Conservation (phyloP, 208 protist species). For the Herpetomonas samuelpessoai region DNA sequence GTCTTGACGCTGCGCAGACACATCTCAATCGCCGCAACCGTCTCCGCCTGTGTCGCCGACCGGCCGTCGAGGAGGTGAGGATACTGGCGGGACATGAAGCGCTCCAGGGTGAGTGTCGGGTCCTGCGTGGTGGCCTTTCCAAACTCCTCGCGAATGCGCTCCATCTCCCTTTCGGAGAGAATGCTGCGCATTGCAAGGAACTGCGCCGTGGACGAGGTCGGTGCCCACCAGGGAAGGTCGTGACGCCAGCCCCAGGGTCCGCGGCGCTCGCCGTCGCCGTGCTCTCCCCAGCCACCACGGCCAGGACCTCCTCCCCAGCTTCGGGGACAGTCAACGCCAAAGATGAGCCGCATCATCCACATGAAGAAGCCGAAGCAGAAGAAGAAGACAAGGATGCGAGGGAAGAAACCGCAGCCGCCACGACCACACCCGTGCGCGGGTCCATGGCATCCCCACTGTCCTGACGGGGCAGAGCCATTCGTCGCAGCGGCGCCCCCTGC, state of each 20-base stretch:
- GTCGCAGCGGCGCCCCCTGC: too few species aligned
- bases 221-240: not conserved
- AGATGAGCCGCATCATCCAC: not conserved
- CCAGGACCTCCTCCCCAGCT: not conserved
- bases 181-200: not conserved
- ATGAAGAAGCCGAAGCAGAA: not conserved
- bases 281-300: too few species aligned
- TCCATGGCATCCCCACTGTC: too few species aligned
- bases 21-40: not conserved
- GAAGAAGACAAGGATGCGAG: not conserved
- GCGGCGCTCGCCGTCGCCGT: not conserved
- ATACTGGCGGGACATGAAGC: not conserved
- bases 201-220: not conserved
- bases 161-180: not conserved
- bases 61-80: not conserved
- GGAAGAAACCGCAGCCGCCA: not conserved
- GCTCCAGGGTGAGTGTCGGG: not conserved
- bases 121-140: not conserved
- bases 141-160: not conserved
- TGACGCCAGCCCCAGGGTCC: not conserved
- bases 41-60: not conserved
- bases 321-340: not conserved
- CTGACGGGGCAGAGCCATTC: too few species aligned
- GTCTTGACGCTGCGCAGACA: not conserved
- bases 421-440: not conserved